Evolutionary conservation across 2,329 filamentous ascomycete genomes (phyloP), one percentile per base, ranked within the genome.

Genomic region (Penicillium polonicum): DNA sequence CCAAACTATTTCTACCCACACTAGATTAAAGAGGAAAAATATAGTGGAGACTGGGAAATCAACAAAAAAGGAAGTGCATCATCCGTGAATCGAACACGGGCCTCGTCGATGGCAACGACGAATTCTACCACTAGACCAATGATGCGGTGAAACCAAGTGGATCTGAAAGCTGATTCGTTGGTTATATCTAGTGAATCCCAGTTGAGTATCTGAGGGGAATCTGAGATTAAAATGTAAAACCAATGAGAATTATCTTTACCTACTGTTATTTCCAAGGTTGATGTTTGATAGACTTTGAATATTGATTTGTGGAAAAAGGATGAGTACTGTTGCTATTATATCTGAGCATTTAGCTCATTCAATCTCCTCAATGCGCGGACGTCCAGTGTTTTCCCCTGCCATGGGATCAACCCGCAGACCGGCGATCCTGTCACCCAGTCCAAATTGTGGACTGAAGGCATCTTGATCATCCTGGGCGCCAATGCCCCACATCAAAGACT

Each of bases 21-120:
- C 6, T 3, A 42, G 8, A 9, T 15, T 15, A 15, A 13, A 2
- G 9, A 5, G 5, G 1, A 23, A 23, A 35, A 33, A 48, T 4
- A 17, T 19, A 27, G 15, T 38, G 46, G 4, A 49, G 21, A 15
- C 17, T 8, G 5, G 21, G 21, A 10, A 21, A 33, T 12, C 19
- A 1, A 23, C 23, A 27, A 25, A 54, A 61, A 63, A 43, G 35
- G 23, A 23, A 53, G 45, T 68, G 63, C 63, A 69, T 67, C 63
- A 74, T 75, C 74, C 74, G 74, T 74, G 74, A 76, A 76, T 76
- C 74, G 74, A 76, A 76, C 74, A 74, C 74, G 74, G 74, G 74
- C 74, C 74, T 76, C 74, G 69, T 76, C 74, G 74, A 76, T 76
- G 73, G 73, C 73, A 75, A 75, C 73, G 73, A 75, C 68, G 72